Evolutionary conservation across 192 early-diverging fungal species (phyloP), one percentile per base, ranked within the genome.

Genomic region (Glomus cerebriforme): DNA sequence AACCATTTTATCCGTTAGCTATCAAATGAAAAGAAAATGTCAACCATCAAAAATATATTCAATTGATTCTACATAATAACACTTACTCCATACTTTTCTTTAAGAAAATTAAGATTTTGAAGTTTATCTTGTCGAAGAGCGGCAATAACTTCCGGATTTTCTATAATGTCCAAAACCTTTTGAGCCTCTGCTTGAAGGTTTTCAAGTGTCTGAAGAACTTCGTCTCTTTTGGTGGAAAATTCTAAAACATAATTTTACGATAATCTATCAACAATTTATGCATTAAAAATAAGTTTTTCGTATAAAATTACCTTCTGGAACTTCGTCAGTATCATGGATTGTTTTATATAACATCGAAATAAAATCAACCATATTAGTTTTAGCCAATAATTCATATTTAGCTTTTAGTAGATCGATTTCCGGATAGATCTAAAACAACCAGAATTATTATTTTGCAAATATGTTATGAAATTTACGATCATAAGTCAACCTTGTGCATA

Each of bases 301-400:
- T 1, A 49, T 24, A 29, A n/a, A 77, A 69, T 77, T 77, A 94
- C 93, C 94, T 70, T 90, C 87, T 27, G 95, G 93, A 64, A 92
- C 87, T 47, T 92, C 88, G 60, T 94, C 93, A 49, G 87, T 90
- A 68, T 87, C 84, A 82, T 96, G 86, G 75, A 98, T 90, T 82
- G 94, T 86, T 82, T 92, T 89, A 85, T 96, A 93, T 58, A 96
- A 88, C 80, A 92, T 87, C 77, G 94, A 90, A 49, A 96, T 91
- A 85, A 93, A 95, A 88, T 97, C 96, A 71, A 97, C 93, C 97
- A 98, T 97, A 89, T 95, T 93, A 68, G 97, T 97, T 79, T 92
- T 87, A 35, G 88, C 87, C 29, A 97, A 88, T 32, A 98, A 88
- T 75, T 97, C 94, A 83, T 93, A 95, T 84, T 97, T 94, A 75